These are phyloP conservation scores for Pulveroboletus sp. DNA, from an alignment of 1,284 basidiomycete species.

Conservation along the genomic window DNA sequence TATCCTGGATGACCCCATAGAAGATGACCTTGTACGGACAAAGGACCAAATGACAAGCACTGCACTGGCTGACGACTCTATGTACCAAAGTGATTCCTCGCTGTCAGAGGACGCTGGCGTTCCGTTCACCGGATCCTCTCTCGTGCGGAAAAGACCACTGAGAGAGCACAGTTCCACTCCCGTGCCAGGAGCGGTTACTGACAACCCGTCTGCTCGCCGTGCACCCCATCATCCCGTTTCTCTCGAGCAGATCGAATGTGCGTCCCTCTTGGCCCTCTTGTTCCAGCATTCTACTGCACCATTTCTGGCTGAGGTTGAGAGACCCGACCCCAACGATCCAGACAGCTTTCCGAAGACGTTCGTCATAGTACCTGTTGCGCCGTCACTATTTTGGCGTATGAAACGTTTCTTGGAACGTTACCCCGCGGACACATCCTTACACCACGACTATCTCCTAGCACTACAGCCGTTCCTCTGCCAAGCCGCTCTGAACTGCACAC, in stretches of 20 bases:
- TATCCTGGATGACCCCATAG: slow-evolving; percentile 62
- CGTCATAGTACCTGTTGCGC: slow-evolving; percentile 33
- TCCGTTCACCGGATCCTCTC: slow-evolving; percentile 19
- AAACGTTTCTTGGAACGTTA: slow-evolving; percentile 63
- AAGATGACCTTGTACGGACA: slow-evolving; percentile 37
- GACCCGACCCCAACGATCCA: slow-evolving; percentile 18
- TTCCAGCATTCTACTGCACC: slow-evolving; percentile 58
- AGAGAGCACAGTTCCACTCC: slow-evolving; percentile 23
- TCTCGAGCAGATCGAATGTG: slow-evolving; percentile 68
- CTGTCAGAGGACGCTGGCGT: slow-evolving; percentile 30
- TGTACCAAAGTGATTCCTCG: slow-evolving; percentile 29
- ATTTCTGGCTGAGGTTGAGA: slow-evolving; percentile 40
- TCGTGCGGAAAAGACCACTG: slow-evolving; percentile 29
- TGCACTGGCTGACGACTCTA: slow-evolving; percentile 24
- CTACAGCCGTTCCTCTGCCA: slow-evolving; percentile 69
- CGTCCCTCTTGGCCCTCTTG: slow-evolving; percentile 63
- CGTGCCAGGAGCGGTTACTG: slow-evolving; percentile 13
- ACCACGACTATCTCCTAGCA: slow-evolving; percentile 67
- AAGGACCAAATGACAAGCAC: slow-evolving; percentile 20
- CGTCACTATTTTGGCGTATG: slow-evolving; percentile 61
- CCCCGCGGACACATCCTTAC: slow-evolving; percentile 67
- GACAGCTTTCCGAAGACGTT: slow-evolving; percentile 22
- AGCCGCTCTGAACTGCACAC: slow-evolving; percentile 67
- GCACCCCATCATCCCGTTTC: slow-evolving; percentile 37
- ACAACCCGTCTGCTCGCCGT: slow-evolving; percentile 14